Evolutionary conservation across 1,284 basidiomycete species (phyloP), one percentile per base, ranked within the genome.

Genomic region (Ceratobasidium sp.): DNA sequence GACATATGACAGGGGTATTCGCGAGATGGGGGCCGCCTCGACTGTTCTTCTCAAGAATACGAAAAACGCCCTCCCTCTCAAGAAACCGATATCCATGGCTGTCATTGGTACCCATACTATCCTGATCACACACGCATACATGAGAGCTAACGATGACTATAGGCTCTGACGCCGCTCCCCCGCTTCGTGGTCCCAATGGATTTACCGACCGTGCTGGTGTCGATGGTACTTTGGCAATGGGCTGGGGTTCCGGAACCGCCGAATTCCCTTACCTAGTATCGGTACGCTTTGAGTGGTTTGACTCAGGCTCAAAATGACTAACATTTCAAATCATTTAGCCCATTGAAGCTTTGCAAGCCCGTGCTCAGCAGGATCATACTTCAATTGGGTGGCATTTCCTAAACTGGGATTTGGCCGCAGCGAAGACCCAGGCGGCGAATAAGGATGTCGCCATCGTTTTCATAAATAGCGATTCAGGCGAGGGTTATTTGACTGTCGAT

Each of bases 11-110:
- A 69, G 65, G 76, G 76, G 92, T 43, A 89, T 94, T 12, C 85
- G 91, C 39, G 84, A 91, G 78, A 87, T 95, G 41, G 93, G 91
- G 16, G 86, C 89, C 0, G 89, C 90, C 0, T 90, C 90, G 53
- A 89, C 88, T 1, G 89, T 95, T 5, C 82, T 97, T 32, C 84
- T 96, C 73, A 96, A 96, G 86, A 96, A 97, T 79, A 81, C 81
- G 30, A 82, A 85, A 32, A 80, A 81, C 2, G 85, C 87, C 1
- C 82, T 95, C n/a, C 93, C 93, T 0, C 81, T 95, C 26, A 77
- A 74, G 1, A 76, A 76, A 64, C 78, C 79, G 0, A 52, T 48
- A 5, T 59, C 64, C 6, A 45, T 75, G 59, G 73, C 73, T 32
- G 53, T 75, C 34, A 72, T 75, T 39, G 74, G 71, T 72, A 23